Conservation (phyloP, 768 basidiomycete genomes). For the Termitomyces sp. region DNA sequence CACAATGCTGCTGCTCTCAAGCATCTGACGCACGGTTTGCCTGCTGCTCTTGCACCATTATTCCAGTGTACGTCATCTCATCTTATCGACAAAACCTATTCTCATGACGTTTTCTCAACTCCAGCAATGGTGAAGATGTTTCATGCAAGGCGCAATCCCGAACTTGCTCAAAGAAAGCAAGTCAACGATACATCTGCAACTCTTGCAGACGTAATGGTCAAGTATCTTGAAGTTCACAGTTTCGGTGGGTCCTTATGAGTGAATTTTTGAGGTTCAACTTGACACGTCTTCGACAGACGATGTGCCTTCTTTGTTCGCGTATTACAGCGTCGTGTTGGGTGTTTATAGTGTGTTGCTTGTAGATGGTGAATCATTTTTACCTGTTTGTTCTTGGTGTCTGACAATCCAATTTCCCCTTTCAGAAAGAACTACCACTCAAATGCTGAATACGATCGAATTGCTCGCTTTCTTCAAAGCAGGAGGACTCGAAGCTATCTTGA, state of each 20-base stretch:
- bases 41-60: slow-evolving; percentile 71
- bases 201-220: slow-evolving; percentile 67
- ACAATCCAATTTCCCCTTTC: slow-evolving; percentile 2
- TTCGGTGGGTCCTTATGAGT: slow-evolving; percentile 39
- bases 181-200: slow-evolving; percentile 62
- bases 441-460: slow-evolving; percentile 79
- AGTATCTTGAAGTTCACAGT: slow-evolving; percentile 53
- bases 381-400: slow-evolving; percentile 6
- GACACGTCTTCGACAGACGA: slow-evolving; percentile 16
- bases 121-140: slow-evolving; percentile 85
- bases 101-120: background rate
- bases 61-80: slow-evolving; percentile 62
- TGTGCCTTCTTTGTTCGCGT: slow-evolving; percentile 32
- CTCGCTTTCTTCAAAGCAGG: slow-evolving; percentile 64
- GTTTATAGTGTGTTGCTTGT: slow-evolving; percentile 39
- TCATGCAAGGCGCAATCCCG: slow-evolving; percentile 73
- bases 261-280: background rate
- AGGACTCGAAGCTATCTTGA: slow-evolving; percentile 65
- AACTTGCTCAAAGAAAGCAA: slow-evolving; percentile 70
- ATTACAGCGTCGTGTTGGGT: slow-evolving; percentile 42
- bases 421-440: slow-evolving; percentile 75
- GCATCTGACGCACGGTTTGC: slow-evolving; percentile 75
- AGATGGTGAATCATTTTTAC: slow-evolving; percentile 32
- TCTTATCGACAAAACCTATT: background rate
- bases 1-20: slow-evolving; percentile 73